Base-by-base conservation (phyloP, 1,139 yeast genomes). In the Yamadazyma buinensis region DNA sequence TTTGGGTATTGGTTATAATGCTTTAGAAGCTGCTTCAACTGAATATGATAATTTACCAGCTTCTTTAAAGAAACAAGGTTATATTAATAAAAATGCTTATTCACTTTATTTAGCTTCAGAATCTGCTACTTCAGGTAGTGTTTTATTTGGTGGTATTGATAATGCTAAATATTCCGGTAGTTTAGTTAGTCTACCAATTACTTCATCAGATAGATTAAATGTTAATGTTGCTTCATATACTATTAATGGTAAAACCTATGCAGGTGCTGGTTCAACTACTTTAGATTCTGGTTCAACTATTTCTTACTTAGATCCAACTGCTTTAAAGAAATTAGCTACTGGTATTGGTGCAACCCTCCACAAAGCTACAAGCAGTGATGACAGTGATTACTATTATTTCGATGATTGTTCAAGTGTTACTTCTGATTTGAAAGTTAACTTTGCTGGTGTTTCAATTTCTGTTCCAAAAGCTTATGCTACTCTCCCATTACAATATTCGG, bases 121-220 rank as follows among this genome's bases (percentile, higher is more conserved):
- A 7, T 47, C 45, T 11, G 51, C 64, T 15, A 20, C 42, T n/a
- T 21, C 55, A 5, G 79, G 79, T 2, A 50, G 59, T 26, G 55
- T 72, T 27, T 54, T 66, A 37, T 72, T 72, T 52, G 78, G 78
- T 2, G 80, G 76, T 2, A 68, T 74, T 23, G 79, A 74, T 47
- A 61, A 65, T 37, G 67, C 72, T 36, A 72, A 72, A 47, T 69
- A 64, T 45, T 23, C 51, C 2, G 77, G 77, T 2, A 35, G 46
- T 10, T 57, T 70, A 37, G 37, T 30, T 3, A 13, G 29, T 4
- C 20, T 40, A 5, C 46, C 47, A 19, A 53, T 60, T 23, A 39
- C 56, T 34, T 50, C 51, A 41, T 25, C 28, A 3, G 31, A 37
- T 2, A 48, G 60, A 36, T 42, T 57, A 9, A 55, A 54, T 35